Conservation (phyloP, 2,329 filamentous ascomycete genomes). For the Paecilomyces dactylethromorphus region DNA sequence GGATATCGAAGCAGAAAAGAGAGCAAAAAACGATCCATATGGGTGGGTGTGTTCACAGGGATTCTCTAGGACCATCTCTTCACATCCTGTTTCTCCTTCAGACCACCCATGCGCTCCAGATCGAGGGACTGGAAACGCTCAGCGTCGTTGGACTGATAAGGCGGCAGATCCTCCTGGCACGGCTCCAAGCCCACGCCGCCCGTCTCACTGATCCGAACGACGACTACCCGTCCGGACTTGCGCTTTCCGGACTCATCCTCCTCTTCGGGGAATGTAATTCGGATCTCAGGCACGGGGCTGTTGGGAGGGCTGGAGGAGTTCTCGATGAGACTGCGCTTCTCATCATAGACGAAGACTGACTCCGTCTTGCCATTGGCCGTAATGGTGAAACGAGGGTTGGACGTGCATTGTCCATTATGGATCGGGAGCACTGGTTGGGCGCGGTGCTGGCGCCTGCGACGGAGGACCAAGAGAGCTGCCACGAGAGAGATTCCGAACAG, state of each 20-base stretch:
- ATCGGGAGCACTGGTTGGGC: constrained; percentile 52
- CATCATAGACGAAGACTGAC: constrained; percentile 67
- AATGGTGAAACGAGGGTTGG: constrained; percentile 52
- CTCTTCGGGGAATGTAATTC: constrained; percentile 96
- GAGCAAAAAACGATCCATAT: constrained; percentile 6
- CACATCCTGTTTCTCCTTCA: constrained; percentile 73
- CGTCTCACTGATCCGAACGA: constrained; percentile 84
- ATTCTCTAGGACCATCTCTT: constrained; percentile 28
- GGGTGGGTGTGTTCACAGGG: background rate
- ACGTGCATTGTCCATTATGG: constrained; percentile 55
- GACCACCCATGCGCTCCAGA: constrained; percentile 85
- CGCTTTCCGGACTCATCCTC: constrained; percentile 70
- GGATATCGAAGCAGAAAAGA: background rate
- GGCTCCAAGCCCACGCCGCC: constrained; percentile 83
- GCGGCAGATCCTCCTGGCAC: constrained; percentile 70
- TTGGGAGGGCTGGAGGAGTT: constrained; percentile 69
- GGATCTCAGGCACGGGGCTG: constrained; percentile 89
- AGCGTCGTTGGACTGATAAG: constrained; percentile 76
- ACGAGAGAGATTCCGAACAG: constrained; percentile 64
- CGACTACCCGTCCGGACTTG: constrained; percentile 79
- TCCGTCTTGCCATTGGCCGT: constrained; percentile 55
- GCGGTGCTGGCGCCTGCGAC: constrained; percentile 55
- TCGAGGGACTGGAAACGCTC: constrained; percentile 88
- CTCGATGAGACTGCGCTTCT: constrained; percentile 71
- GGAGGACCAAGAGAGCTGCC: constrained; percentile 64